Percentiles rank a stretch among this genome's conserved stretches.
Conservation (phyloP, 2,329 filamentous ascomycete species). For the Fusarium mexicanum region DNA sequence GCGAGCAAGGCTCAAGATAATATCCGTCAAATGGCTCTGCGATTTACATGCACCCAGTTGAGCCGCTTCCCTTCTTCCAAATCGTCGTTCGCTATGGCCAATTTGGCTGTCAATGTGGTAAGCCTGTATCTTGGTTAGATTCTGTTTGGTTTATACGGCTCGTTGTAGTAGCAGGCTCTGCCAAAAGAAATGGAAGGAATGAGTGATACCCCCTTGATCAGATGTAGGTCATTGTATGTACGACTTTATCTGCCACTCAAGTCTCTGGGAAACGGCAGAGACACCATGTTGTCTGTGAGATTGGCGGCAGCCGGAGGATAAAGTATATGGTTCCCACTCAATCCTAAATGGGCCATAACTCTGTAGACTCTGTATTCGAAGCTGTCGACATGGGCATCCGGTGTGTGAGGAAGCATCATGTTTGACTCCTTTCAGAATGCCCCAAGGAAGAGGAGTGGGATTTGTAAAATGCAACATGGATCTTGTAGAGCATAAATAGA, state of each 20-base stretch:
- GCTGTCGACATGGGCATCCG: background rate
- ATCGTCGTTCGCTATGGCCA: background rate
- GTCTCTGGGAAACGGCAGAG: conserved; percentile 62
- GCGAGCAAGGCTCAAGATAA: background rate
- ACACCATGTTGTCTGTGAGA: conserved; percentile 3
- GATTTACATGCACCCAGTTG: background rate
- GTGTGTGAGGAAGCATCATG: background rate
- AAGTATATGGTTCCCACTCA: fast-evolving
- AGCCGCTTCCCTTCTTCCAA: background rate
- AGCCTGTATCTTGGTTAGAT: background rate
- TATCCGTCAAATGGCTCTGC: background rate
- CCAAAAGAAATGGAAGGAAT: background rate
- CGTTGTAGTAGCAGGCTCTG: background rate
- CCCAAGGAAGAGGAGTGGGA: background rate
- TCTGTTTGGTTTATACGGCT: background rate
- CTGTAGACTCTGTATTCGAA: too few species aligned
- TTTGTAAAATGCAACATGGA: too few species aligned
- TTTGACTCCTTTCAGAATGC: background rate
- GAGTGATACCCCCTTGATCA: background rate
- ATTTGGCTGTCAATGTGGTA: background rate
- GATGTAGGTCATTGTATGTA: conserved; percentile 79
- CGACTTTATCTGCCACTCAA: conserved; percentile 81
- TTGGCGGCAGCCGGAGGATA: too few species aligned
- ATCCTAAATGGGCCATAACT: background rate
- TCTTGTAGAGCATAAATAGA: background rate